Evolutionary conservation across 2,329 filamentous ascomycete species (phyloP), one percentile per base, ranked within the genome.

Genomic region (Stenocarpella maydis): DNA sequence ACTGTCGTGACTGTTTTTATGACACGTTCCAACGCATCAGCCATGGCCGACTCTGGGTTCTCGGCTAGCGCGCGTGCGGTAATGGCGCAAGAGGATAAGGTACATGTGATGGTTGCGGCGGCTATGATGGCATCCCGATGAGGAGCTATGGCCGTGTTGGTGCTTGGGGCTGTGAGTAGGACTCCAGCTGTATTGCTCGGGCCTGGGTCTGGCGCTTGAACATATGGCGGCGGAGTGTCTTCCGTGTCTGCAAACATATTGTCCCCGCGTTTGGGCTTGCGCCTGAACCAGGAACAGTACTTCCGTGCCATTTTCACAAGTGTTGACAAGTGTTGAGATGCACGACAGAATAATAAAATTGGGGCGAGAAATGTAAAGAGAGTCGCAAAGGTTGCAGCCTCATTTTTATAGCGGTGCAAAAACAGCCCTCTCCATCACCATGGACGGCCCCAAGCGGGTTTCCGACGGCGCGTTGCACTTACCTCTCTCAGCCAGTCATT

Each of bases 61-160:
- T 45, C 43, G n/a, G 43, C 43, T n/a, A 45, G 43, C n/a, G 43
- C 43, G 43, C 43, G 43, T 45, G 43, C 43, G n/a, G 43, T 45
- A 45, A 45, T 45, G 43, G 43, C 43, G 17, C 17, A 4, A 45
- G 43, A 45, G 43, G 43, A 45, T 19, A 45, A 45, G 43, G 43
- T 45, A 45, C 43, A 45, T 45, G 43, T 19, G 43, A 45, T 3
- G 43, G 43, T 45, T 45, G 43, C 43, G 17, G 17, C 17, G 43
- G 2, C 17, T 45, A 60, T 41, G 43, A 60, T 37, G 28, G 37
- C 54, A 60, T 60, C 54, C 54, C 43, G 43, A 45, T 45, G 43
- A 45, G 43, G 43, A 45, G 43, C 43, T n/a, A 45, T 45, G 4
- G 4, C 17, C 43, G 43, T n/a, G n/a, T n/a, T 45, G 43, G 17